Percentiles rank a stretch among this genome's conserved stretches.
phyloP scores from a whole-genome alignment of 2,329 filamentous ascomycete genomes.

The Furcasterigmium furcatum region DNA sequence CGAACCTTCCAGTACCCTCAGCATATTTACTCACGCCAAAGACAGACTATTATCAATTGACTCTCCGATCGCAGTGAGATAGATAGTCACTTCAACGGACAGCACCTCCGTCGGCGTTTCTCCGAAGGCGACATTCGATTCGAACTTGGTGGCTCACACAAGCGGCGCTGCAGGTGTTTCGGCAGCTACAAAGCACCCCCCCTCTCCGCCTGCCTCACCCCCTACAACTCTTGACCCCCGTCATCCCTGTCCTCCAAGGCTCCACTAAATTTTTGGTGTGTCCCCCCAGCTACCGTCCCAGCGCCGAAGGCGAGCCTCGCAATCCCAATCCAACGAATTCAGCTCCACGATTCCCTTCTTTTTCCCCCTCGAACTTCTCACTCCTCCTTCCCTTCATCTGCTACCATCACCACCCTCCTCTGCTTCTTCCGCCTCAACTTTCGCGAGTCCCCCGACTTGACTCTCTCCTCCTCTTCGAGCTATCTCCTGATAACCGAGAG shows the following conservation, averaged over 20 bases:
- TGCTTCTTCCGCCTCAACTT: background rate
- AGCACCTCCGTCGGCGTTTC: too few relatives aligned
- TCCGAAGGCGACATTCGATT: too few relatives aligned
- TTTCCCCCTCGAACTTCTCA: slow-evolving; percentile 11
- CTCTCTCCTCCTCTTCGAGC: background rate
- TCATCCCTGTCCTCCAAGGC: slow-evolving; percentile 1
- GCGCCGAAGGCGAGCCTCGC: slow-evolving; percentile 13
- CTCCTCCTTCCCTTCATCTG: slow-evolving; percentile 2
- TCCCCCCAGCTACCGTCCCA: slow-evolving; percentile 11
- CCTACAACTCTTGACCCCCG: too few relatives aligned
- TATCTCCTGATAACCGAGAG: background rate
- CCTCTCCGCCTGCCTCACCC: too few relatives aligned
- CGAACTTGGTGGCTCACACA: too few relatives aligned
- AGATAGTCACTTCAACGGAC: too few relatives aligned
- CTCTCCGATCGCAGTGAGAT: too few relatives aligned
- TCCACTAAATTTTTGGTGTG: slow-evolving; percentile 19
- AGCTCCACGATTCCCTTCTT: slow-evolving; percentile 12
- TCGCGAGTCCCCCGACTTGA: background rate
- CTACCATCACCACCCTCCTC: slow-evolving; percentile 7
- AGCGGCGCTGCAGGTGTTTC: too few relatives aligned
- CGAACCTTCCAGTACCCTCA: too few relatives aligned
- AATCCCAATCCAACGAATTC: slow-evolving; percentile 16
- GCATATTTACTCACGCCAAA: too few relatives aligned
- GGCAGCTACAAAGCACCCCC: too few relatives aligned
- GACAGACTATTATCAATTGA: too few relatives aligned